Conservation (phyloP, 2,329 filamentous ascomycete species). For the Penicillium verrucosum region DNA sequence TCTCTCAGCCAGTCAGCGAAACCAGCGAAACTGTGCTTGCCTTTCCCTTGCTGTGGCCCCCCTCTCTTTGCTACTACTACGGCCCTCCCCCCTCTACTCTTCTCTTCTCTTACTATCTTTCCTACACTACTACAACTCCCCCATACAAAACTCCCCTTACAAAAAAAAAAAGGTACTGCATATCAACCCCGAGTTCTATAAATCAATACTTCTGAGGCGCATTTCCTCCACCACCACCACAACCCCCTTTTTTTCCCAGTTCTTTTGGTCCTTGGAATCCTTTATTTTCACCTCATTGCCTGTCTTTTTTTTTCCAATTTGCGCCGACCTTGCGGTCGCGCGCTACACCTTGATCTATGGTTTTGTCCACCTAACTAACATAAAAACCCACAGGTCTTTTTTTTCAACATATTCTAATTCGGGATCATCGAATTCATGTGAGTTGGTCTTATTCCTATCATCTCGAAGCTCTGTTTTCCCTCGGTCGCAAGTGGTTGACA, state of each 20-base stretch:
- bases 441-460: background rate
- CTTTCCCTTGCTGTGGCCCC: constrained; percentile 29
- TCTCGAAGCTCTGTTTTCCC: background rate
- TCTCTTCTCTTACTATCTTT: constrained; percentile 28
- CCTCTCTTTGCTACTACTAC: constrained; percentile 35
- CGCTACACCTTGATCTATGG: constrained; percentile 5
- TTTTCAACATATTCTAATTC: background rate
- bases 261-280: constrained; percentile 10
- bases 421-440: constrained; percentile 2
- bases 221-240: constrained; percentile 29
- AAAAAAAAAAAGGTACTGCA: constrained; percentile 39
- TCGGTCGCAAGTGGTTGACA: constrained; percentile 2
- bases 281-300: constrained; percentile 13
- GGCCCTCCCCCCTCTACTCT: constrained; percentile 31
- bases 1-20: constrained; percentile 27
- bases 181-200: constrained; percentile 35
- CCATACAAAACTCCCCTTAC: constrained; percentile 36
- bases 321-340: constrained; percentile 17
- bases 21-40: constrained; percentile 9
- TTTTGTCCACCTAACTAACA: constrained; percentile 1
- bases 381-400: constrained; percentile 1
- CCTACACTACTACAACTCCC: constrained; percentile 31
- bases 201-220: constrained; percentile 13
- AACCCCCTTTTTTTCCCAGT: constrained; percentile 13
- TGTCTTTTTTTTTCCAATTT: constrained; percentile 8